phyloP scores from a whole-genome alignment of 495 filamentous ascomycete genomes.

The Penicillium ucsense region DNA sequence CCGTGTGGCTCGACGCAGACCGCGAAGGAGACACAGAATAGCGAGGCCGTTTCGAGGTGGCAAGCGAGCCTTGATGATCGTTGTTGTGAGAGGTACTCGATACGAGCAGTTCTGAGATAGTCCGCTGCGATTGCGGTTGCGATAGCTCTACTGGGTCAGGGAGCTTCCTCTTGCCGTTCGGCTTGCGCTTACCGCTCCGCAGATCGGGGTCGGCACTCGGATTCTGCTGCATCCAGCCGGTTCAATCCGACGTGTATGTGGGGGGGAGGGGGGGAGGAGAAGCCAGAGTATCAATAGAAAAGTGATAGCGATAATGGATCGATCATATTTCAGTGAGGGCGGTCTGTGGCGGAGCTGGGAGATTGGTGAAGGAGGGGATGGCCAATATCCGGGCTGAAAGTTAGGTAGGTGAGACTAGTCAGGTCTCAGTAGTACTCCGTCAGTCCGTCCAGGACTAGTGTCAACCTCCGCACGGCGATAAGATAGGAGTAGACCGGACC shows the following conservation, averaged over 20 bases:
- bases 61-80: conserved; percentile 12
- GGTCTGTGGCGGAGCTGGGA: conserved; percentile 6
- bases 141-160: conserved; percentile 30
- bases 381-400: no score
- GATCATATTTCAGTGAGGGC: conserved; percentile 4
- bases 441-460: not conserved
- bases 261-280: not conserved
- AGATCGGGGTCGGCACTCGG: conserved; percentile 34
- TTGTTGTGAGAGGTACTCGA: conserved; percentile 14
- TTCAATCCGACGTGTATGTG: conserved; percentile 16
- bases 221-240: conserved; percentile 41
- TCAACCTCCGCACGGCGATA: conserved; percentile 20
- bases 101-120: conserved; percentile 41
- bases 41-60: conserved; percentile 35
- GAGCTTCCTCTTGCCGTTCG: conserved; percentile 39
- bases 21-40: conserved; percentile 23
- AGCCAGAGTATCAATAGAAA: not conserved
- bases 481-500: conserved; percentile 11
- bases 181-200: conserved; percentile 41
- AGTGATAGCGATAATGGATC: conserved; percentile 4
- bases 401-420: no score
- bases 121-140: conserved; percentile 34
- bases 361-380: conserved; percentile 11
- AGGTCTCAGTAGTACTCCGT: no score
- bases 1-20: conserved; percentile 7